Conservation (phyloP, 2,329 filamentous ascomycete genomes). For the Chaetoscypha palmicola region DNA sequence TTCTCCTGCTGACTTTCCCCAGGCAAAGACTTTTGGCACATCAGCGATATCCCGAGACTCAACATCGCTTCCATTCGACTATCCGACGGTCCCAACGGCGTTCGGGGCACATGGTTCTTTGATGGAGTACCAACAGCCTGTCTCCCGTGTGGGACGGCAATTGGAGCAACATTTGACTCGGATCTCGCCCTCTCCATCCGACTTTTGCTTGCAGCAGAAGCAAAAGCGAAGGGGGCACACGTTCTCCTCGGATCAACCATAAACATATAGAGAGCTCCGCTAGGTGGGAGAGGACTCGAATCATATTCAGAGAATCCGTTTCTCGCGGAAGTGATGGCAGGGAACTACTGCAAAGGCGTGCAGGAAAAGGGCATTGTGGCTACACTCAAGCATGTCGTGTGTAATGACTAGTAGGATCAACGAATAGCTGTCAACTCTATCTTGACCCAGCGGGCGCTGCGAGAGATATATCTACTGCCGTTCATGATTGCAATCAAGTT, state of each 20-base stretch:
- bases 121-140: constrained; percentile 27
- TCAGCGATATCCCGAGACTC: background rate
- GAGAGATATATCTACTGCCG: constrained; percentile 28
- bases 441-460: constrained; percentile 26
- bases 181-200: constrained; percentile 25
- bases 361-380: constrained; percentile 2
- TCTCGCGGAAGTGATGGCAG: constrained; percentile 26
- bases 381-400: constrained; percentile 28
- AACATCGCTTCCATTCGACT: background rate
- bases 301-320: constrained; percentile 30
- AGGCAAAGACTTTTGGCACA: constrained; percentile 16
- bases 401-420: constrained; percentile 28
- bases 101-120: constrained; percentile 25
- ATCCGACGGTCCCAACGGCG: constrained; percentile 29
- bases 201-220: constrained; percentile 24
- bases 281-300: constrained; percentile 28
- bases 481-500: constrained; percentile 30
- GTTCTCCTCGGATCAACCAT: constrained; percentile 29
- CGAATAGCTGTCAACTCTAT: constrained; percentile 25
- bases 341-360: constrained; percentile 25
- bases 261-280: constrained; percentile 16
- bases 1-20: constrained; percentile 27
- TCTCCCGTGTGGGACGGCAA: constrained; percentile 26
- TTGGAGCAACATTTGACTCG: constrained; percentile 29
- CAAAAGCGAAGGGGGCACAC: constrained; percentile 27